Evolutionary conservation across 257 asterid species (phyloP), one percentile per base, ranked within the genome.

Genomic region (Nemophila menziesii): DNA sequence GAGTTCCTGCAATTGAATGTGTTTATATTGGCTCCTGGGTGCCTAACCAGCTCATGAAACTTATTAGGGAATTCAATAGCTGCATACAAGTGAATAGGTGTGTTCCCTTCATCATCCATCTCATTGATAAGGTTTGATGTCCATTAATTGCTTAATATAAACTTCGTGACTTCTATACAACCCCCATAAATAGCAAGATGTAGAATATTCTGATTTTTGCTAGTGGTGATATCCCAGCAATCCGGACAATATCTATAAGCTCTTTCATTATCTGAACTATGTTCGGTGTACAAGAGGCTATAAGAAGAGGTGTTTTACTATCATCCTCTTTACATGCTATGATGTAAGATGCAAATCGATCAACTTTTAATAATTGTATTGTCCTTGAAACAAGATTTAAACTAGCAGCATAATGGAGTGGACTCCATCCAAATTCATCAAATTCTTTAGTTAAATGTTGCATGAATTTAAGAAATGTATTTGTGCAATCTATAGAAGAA

Each of bases 391-490:
- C 43, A 33, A 9, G 7, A 37, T 39, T 22, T 17, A 20, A 19
- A 7, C 21, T 21, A 10, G 43, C 29, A 21, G 59, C 60, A 39
- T 18, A 18, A 23, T 61, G 52, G 16, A 61, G 48, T 2, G 61
- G 40, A 9, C 36, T 61, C 61, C 67, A 61, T 15, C 62, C 62
- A 36, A 8, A 7, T 1, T 6, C 5, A 18, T 61, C 61, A 1
- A 8, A 16, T 22, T 22, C 20, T 12, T 48, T 45, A 4, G 21
- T 22, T 5, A 37, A 24, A 24, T 4, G 6, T 24, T 24, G 4
- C 33, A 24, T 24, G 33, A 4, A 9, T 24, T 24, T 24, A 9
- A 24, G 33, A 4, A 24, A 24, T 9, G 4, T 24, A 4, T 4
- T 9, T 4, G 9, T 24, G 33, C 33, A 24, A 24, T 24, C 33